Evolutionary conservation across 2,329 filamentous ascomycete genomes (phyloP), one percentile per base, ranked within the genome.

Genomic region (Diaporthe longicolla): DNA sequence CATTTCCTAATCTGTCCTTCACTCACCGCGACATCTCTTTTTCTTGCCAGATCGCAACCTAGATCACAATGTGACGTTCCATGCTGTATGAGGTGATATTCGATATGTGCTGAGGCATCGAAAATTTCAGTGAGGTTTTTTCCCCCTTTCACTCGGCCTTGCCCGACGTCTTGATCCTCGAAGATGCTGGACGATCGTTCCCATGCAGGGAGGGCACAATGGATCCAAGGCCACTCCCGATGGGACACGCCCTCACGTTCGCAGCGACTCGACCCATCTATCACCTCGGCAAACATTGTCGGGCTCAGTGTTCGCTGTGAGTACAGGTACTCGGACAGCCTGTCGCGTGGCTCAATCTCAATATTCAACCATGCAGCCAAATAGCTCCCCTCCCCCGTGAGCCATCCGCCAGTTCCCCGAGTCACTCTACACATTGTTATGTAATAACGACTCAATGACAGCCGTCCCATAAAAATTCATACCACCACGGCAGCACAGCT

Each of bases 31-130:
- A 54, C 4, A 40, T 50, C 48, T 37, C 6, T 17, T 6, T 21
- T 26, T 40, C 48, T 52, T n/a, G 45, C 32, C 63, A 68, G 32
- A 54, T 68, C 48, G 21, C 45, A 21, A 26, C 32, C 48, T 13
- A 21, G 13, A 15, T 19, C 48, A 50, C 63, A 68, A 68, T 54
- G 63, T 68, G 63, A 68, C 63, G 63, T 68, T 68, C 32, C 63
- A 54, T 54, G 45, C 63, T 40, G 63, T 45, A 35, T 21, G 6
- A 24, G 24, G 21, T 52, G 21, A 40, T 35, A 40, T 32, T 26
- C 35, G 26, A 48, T 8, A 21, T 21, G 52, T 66, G 63, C 63
- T 29, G 15, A 32, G 37, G 21, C 48, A 52, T 19, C 13, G 29
- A 37, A 52, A 13, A 13, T 24, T 13, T 21, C 45, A 37, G 21